Conservation (phyloP, 345 rosid genomes). For the Rhodomyrtus tomentosa region DNA sequence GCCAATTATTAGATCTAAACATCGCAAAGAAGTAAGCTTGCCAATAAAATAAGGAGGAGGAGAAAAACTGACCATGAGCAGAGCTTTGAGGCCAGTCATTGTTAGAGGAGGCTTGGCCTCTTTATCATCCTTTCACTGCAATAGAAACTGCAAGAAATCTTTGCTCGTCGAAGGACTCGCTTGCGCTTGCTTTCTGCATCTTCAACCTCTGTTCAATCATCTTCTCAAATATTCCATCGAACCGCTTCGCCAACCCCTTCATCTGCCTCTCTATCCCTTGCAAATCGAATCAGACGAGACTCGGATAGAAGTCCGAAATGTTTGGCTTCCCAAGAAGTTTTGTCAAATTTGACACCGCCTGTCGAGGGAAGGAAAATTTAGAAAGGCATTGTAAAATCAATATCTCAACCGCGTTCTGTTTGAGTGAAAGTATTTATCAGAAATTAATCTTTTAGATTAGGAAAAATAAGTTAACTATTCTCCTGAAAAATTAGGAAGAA, state of each 20-base stretch:
- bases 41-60: neutral
- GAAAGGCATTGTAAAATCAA: neutral
- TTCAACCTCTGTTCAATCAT: slow-evolving; percentile 2
- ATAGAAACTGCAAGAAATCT: slow-evolving; percentile 17
- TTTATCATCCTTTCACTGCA: slow-evolving; percentile 8
- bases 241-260: slow-evolving; percentile 3
- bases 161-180: slow-evolving; percentile 1
- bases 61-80: slow-evolving; percentile 12
- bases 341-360: neutral
- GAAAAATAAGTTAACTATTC: too few species aligned
- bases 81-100: slow-evolving; percentile 19
- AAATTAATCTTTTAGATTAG: too few species aligned
- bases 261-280: slow-evolving; percentile 37
- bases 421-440: too few species aligned
- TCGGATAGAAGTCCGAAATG: slow-evolving; percentile 39
- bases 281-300: slow-evolving; percentile 33
- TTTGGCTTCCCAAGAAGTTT: slow-evolving; percentile 25
- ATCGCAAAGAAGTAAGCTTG: neutral
- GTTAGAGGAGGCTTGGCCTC: slow-evolving; percentile 25
- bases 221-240: slow-evolving; percentile 15
- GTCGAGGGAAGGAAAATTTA: neutral
- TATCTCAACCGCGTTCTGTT: too few species aligned
- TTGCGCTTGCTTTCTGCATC: slow-evolving; percentile 3
- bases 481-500: too few species aligned
- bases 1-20: neutral